Base-by-base conservation (phyloP, 2,329 filamentous ascomycete species). In the Cordyceps tenuipes region DNA sequence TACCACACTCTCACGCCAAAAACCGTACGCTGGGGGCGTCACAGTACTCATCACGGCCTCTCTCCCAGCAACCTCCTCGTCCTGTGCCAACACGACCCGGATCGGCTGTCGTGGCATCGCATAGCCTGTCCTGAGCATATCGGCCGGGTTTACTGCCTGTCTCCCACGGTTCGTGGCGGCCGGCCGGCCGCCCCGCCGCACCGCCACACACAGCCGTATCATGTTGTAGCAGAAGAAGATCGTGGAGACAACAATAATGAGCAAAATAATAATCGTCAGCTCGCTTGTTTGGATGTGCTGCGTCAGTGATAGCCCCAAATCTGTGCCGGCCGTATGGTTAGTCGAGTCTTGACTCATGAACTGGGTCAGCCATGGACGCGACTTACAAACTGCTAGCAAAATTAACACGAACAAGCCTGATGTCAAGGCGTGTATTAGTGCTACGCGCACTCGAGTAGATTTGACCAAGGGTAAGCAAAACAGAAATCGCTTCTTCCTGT, bases 1-100 rank as follows among this genome's bases (percentile, higher is more conserved):
- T 80, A 90, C 87, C 73, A 94, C 89, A 68, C 88, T 93, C 71
- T 87, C 86, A 57, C 90, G 80, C 89, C 90, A 95, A 1, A 91
- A 76, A 0, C 91, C 91, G 69, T 96, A 96, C 2, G 90, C 90
- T 0, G 92, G 91, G 4, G 92, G 91, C 9, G 85, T 83, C 21
- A 79, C 64, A 66, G 85, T 85, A 47, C 76, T 74, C 0, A 80
- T 75, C 61, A 84, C 80, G 55, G 77, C 81, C 60, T 82, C 79
- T 57, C 79, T 71, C 3, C 80, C 82, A 2, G 76, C 80, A 19
- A 83, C 81, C 67, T 91, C 89, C 67, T 92, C 88, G 68, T 94
- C 90, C 46, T 83, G 80, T 2, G 85, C 84, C 50, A 93, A 79
- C 19, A 89, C 82, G 12, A 96, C 89, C 46, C 82, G 86, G 63